Evolutionary conservation across 768 basidiomycete genomes (phyloP).

Genomic region (Podaxis mareebaensis): DNA sequence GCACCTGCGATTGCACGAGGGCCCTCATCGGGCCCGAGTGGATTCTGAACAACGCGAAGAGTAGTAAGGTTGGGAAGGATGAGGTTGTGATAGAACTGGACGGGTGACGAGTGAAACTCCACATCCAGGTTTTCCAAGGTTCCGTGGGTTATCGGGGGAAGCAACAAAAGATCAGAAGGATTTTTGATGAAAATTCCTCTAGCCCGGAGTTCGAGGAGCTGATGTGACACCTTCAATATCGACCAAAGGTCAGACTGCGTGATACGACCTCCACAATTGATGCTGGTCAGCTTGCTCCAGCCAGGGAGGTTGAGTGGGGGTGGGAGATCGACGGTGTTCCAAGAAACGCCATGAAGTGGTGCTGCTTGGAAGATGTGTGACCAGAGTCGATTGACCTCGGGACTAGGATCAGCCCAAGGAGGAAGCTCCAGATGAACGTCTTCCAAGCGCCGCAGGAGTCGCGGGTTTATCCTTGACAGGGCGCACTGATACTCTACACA

Average conservation of each 20-base stretch:
- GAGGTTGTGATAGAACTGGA: neutral
- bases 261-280: neutral
- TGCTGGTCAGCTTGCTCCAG: neutral
- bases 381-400: neutral
- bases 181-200: neutral
- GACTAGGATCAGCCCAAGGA: neutral
- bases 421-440: neutral
- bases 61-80: neutral
- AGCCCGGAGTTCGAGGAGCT: neutral
- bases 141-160: neutral
- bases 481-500: neutral
- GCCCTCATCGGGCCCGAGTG: neutral
- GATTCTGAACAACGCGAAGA: neutral
- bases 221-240: neutral
- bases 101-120: neutral
- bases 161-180: neutral
- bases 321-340: neutral
- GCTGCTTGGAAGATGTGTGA: neutral
- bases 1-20: neutral
- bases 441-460: neutral
- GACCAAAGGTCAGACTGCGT: constrained; percentile 1
- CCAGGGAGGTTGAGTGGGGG: neutral
- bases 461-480: neutral
- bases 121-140: neutral
- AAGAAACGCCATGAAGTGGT: neutral